These are phyloP conservation scores for Aspergillus fumigatus DNA, from an alignment of 2,329 filamentous ascomycete genomes.

Conservation along the genomic window DNA sequence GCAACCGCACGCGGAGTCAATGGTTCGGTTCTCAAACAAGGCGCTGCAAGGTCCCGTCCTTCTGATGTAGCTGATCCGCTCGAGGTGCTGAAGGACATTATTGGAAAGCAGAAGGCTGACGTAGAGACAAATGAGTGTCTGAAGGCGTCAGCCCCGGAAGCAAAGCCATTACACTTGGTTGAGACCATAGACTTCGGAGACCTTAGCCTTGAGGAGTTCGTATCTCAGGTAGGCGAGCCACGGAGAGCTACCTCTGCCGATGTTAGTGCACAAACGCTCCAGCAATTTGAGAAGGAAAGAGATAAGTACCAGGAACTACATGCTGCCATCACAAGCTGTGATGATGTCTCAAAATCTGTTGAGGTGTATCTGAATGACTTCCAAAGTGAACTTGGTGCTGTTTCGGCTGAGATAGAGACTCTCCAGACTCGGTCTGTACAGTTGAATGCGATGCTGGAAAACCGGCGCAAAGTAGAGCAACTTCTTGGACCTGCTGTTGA, in stretches of 20 bases:
- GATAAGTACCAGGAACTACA: conserved; percentile 87
- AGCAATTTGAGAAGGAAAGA: conserved; percentile 77
- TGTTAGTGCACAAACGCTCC: conserved; percentile 55
- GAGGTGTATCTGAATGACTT: conserved; percentile 90
- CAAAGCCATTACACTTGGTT: conserved; percentile 47
- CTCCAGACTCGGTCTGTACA: conserved; percentile 80
- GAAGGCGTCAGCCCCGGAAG: not conserved
- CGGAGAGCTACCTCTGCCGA: conserved; percentile 25
- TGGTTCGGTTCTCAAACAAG: conserved; percentile 63
- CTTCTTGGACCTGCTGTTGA: conserved; percentile 84
- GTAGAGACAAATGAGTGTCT: conserved; percentile 10
- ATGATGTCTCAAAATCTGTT: conserved; percentile 88
- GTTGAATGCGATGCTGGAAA: conserved; percentile 79
- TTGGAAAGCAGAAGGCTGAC: conserved; percentile 40
- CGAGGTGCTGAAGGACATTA: conserved; percentile 60
- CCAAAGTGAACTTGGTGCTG: conserved; percentile 83
- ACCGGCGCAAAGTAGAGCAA: conserved; percentile 84
- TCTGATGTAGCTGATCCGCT: conserved; percentile 63
- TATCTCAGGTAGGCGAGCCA: conserved; percentile 33
- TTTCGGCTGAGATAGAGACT: conserved; percentile 92
- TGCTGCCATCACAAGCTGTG: conserved; percentile 80
- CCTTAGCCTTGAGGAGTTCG: conserved; percentile 70
- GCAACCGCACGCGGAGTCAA: conserved; percentile 61
- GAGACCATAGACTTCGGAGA: conserved; percentile 73
- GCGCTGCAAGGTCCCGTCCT: conserved; percentile 45